These are phyloP conservation scores for Auriscalpium vulgare DNA, from an alignment of 768 basidiomycete species.

Conservation along the genomic window DNA sequence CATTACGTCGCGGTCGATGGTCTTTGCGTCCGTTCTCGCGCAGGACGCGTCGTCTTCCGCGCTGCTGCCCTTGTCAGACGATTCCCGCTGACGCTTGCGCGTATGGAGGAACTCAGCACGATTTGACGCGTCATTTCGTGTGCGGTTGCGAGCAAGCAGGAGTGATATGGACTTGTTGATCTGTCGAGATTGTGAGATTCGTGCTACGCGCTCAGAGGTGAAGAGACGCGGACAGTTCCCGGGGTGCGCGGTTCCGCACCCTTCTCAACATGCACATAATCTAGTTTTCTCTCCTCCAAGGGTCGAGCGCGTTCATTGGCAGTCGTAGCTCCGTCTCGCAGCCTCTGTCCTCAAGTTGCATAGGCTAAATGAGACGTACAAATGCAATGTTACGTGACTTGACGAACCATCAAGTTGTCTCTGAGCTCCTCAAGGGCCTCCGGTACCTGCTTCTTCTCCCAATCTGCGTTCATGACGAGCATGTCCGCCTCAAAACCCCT, in stretches of 20 bases:
- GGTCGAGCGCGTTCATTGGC: constrained; percentile 23
- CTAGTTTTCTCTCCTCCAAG: constrained; percentile 63
- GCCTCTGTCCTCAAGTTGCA: neutral
- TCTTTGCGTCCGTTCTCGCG: constrained; percentile 66
- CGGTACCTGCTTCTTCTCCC: constrained; percentile 18
- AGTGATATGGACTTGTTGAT: constrained; percentile 63
- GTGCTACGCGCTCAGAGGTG: neutral
- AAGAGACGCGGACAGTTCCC: constrained; percentile 41
- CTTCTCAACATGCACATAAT: constrained; percentile 45
- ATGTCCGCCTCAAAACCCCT: constrained; percentile 21
- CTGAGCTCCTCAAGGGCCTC: constrained; percentile 16
- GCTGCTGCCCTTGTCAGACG: neutral
- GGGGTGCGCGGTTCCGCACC: constrained; percentile 43
- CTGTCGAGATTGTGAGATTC: constrained; percentile 20
- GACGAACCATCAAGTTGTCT: constrained; percentile 16
- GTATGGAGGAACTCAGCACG: constrained; percentile 62
- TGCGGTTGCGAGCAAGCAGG: constrained; percentile 63
- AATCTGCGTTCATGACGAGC: constrained; percentile 21
- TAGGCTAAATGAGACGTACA: constrained; percentile 6
- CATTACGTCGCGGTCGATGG: constrained; percentile 64
- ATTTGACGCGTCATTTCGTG: constrained; percentile 71
- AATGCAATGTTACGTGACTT: neutral
- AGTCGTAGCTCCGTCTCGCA: neutral
- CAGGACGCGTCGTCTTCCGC: constrained; percentile 38
- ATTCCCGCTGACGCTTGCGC: constrained; percentile 42